Conservation (phyloP, 2,329 filamentous ascomycete genomes). For the Nigrospora sphaerica region DNA sequence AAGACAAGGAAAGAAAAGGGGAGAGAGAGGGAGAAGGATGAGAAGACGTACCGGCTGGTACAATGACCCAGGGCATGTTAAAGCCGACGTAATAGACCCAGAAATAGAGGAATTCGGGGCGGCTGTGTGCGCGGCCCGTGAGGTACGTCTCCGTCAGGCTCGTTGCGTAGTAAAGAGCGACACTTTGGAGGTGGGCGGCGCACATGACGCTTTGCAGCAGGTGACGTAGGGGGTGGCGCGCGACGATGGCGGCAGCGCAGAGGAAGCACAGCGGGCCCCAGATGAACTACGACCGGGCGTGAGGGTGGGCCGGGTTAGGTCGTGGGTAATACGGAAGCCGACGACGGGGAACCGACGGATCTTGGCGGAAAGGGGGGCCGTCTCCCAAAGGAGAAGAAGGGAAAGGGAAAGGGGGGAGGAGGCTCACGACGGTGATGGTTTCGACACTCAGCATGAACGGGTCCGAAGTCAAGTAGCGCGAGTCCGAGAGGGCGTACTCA, state of each 20-base stretch:
- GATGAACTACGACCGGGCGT: conserved; percentile 28
- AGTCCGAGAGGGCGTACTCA: conserved; percentile 83
- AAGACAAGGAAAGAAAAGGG: no score
- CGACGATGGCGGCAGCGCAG: conserved; percentile 37
- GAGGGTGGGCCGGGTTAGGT: not conserved
- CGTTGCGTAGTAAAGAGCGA: conserved; percentile 56
- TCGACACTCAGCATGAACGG: conserved; percentile 85
- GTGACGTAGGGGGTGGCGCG: conserved; percentile 37
- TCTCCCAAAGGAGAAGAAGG: not conserved
- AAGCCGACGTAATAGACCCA: conserved; percentile 58
- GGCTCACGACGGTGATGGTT: conserved; percentile 67
- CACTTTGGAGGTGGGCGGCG: conserved; percentile 52
- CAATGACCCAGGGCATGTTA: conserved; percentile 53
- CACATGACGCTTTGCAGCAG: conserved; percentile 43
- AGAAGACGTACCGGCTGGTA: conserved; percentile 43
- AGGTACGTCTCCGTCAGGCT: conserved; percentile 40
- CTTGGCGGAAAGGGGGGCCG: conserved; percentile 7
- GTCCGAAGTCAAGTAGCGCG: conserved; percentile 75
- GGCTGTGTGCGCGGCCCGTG: conserved; percentile 41
- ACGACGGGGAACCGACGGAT: no score
- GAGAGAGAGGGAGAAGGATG: not conserved
- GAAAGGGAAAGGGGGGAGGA: not conserved
- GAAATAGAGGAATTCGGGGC: conserved; percentile 54
- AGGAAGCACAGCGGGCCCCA: conserved; percentile 54
- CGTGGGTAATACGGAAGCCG: not conserved